Evolutionary conservation across 164 flowering plant species (phyloP), one percentile per base, ranked within the genome.

Genomic region (Kingdonia uniflora): DNA sequence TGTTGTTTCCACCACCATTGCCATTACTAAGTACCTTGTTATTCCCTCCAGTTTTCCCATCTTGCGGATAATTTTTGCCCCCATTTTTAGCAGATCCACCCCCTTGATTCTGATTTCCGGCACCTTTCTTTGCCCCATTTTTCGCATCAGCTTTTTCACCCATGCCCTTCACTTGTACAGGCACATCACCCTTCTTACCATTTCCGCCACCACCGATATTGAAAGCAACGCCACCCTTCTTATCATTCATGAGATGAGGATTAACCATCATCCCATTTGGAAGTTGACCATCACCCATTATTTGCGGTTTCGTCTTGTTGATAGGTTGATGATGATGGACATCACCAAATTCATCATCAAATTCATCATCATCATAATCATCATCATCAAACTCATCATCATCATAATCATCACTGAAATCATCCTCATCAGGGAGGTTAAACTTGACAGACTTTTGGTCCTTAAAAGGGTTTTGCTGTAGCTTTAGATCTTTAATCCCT

Each of bases 361-460:
- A 84, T 25, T 62, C 19, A 1, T 79, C 71, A 59, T 72, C 80
- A 42, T 79, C 84, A n/a, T 60, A 60, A 15, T 72, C 68, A 25
- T 72, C 76, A 21, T 77, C 74, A 52, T 62, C 74, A 52, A 38
- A 48, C 8, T 76, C 79, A 54, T 74, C 80, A 42, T 72, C 75
- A 15, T 59, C 74, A 43, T 52, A 49, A 22, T 63, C 25, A 23
- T 65, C 74, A 25, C 23, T 47, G 50, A 52, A 52, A 1, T 81
- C 86, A 41, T 84, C 94, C 13, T 60, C 63, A 0, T 73, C 82
- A 21, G 81, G 81, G 55, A 71, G 5, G 12, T 42, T 49, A 65
- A 84, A 76, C 74, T 77, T 82, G 35, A 77, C 91, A n/a, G 76
- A 51, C 54, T 84, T 82, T 51, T 23, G 80, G 50, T 73, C 60